These are phyloP conservation scores for Podosphaera leucotricha DNA, from an alignment of 2,329 filamentous ascomycete genomes.

Conservation along the genomic window DNA sequence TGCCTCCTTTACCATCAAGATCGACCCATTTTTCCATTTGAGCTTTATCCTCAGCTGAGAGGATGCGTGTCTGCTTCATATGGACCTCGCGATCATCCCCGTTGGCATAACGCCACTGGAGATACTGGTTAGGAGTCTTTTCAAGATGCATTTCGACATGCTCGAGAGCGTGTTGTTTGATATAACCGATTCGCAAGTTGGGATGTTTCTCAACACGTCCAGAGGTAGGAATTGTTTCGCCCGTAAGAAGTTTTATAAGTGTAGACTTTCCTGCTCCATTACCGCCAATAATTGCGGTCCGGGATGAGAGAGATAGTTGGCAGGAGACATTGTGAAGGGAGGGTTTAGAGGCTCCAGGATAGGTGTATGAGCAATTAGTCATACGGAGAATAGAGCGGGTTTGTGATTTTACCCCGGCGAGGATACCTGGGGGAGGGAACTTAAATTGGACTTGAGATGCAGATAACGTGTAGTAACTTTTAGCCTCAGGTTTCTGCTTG, in stretches of 20 bases:
- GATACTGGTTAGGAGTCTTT: conserved; percentile 96
- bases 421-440: conserved; percentile 84
- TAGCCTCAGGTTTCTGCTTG: conserved; percentile 72
- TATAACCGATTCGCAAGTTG: conserved; percentile 95
- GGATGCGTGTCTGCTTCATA: conserved; percentile 85
- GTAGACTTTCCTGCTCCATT: conserved; percentile 98
- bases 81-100: conserved; percentile 92
- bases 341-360: conserved; percentile 70
- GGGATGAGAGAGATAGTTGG: conserved; percentile 67
- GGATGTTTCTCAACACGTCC: conserved; percentile 96
- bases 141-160: conserved; percentile 99
- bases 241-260: conserved; percentile 89
- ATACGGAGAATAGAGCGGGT: conserved; percentile 91
- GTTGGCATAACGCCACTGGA: conserved; percentile 95
- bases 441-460: conserved; percentile 83
- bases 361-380: conserved; percentile 78
- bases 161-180: conserved; percentile 96
- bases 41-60: conserved; percentile 61
- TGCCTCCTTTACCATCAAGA: conserved; percentile 55
- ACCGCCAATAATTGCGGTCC: conserved; percentile 86
- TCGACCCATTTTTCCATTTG: conserved; percentile 88
- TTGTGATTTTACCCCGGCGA: conserved; percentile 84
- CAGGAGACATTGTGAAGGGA: conserved; percentile 77
- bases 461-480: conserved; percentile 93
- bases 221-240: conserved; percentile 59